A percentile compares a stretch with the other conserved stretches of the same genome.
phyloP scores from a whole-genome alignment of 352 stramenopile genomes.

The Stramenopiles sp. region DNA sequence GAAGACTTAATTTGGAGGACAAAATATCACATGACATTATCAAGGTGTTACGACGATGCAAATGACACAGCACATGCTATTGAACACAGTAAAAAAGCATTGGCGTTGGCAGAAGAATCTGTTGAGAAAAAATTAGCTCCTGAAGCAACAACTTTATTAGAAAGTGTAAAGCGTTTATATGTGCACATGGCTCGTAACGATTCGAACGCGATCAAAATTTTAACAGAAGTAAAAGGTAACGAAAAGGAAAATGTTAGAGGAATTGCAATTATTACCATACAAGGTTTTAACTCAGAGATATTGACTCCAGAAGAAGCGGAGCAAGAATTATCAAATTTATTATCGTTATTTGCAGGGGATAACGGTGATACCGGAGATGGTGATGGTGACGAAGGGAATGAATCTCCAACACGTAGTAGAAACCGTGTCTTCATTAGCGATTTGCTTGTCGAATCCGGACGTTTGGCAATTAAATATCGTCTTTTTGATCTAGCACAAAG shows the following conservation, averaged over 20 bases:
- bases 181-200: slow-evolving; percentile 45
- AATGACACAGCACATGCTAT: slow-evolving; percentile 43
- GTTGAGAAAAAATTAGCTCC: background rate
- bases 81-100: slow-evolving; percentile 24
- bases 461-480: background rate
- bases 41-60: slow-evolving; percentile 40
- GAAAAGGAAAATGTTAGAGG: slow-evolving; percentile 11
- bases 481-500: background rate
- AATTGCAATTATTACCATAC: background rate
- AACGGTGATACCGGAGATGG: background rate
- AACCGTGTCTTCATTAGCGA: background rate
- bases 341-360: background rate
- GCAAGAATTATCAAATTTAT: background rate
- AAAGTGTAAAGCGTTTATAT: slow-evolving; percentile 40
- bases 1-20: slow-evolving; percentile 41
- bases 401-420: background rate
- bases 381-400: background rate
- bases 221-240: background rate
- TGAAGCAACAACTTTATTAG: slow-evolving; percentile 25
- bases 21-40: slow-evolving; percentile 36
- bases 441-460: background rate
- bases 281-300: background rate
- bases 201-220: slow-evolving; percentile 11
- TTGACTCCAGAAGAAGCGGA: background rate
- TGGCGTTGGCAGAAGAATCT: slow-evolving; percentile 19